phyloP scores from a whole-genome alignment of 768 basidiomycete genomes.

The Suillus ampliporus region DNA sequence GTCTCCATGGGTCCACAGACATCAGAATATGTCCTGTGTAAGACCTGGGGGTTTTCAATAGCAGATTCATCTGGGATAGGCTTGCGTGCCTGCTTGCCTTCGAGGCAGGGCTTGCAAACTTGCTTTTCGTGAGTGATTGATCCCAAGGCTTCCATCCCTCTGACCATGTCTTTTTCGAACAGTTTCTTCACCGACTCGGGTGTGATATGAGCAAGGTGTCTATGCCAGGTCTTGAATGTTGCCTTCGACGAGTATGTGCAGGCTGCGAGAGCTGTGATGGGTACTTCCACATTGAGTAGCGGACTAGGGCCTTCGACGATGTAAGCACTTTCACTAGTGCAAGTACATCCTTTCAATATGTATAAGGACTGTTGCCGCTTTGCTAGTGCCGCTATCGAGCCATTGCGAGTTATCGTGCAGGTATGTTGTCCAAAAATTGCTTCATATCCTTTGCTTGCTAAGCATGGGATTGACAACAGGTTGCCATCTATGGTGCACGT shows the following conservation, averaged over 20 bases:
- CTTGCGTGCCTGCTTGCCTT: constrained; percentile 28
- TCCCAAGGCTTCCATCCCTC: constrained; percentile 6
- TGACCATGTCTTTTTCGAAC: constrained; percentile 14
- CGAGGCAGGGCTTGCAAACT: constrained; percentile 24
- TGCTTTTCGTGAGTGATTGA: background rate
- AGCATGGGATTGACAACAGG: constrained; percentile 21
- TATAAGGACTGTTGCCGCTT: constrained; percentile 7
- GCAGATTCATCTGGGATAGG: constrained; percentile 17
- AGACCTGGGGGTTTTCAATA: constrained; percentile 1
- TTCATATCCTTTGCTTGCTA: constrained; percentile 4
- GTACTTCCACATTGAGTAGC: background rate
- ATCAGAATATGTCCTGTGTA: constrained; percentile 20
- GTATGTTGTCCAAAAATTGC: background rate
- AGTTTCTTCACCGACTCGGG: constrained; percentile 11
- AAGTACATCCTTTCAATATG: background rate
- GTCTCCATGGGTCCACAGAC: constrained; percentile 27
- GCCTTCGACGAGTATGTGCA: background rate
- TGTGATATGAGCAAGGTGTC: constrained; percentile 1
- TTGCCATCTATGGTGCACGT: too few species aligned
- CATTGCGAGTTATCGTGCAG: background rate
- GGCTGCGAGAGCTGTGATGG: background rate
- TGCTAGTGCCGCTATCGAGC: background rate
- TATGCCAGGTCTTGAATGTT: constrained; percentile 9
- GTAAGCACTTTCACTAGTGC: background rate
- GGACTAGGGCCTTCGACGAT: constrained; percentile 3